These are phyloP conservation scores for Cruciata laevipes DNA, from an alignment of 257 asterid species.

Conservation along the genomic window DNA sequence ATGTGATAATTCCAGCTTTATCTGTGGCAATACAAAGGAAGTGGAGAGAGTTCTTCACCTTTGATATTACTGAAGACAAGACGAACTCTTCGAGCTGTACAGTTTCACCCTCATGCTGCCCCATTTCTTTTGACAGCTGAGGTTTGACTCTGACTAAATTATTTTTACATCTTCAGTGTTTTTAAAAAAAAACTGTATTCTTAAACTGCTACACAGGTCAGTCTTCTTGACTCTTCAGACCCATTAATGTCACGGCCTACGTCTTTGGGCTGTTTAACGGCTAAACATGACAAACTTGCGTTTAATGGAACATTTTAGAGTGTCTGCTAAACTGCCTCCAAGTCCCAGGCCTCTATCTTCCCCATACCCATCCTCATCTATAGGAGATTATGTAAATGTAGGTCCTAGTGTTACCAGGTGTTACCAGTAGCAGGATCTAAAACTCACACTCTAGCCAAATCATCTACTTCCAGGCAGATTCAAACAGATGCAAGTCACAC, in stretches of 20 bases:
- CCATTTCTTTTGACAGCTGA: conserved; percentile 97
- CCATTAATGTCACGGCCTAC: conserved; percentile 88
- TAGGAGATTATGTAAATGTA: background rate
- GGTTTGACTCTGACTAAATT: conserved; percentile 36
- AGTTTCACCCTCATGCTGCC: conserved; percentile 91
- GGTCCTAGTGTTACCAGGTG: background rate
- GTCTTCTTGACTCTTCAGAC: conserved; percentile 82
- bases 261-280: conserved; percentile 64
- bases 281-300: conserved; percentile 68
- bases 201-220: conserved; percentile 27
- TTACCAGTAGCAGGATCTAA: background rate
- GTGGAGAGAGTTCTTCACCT: conserved; percentile 75
- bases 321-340: conserved; percentile 56
- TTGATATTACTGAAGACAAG: conserved; percentile 71
- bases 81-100: conserved; percentile 95
- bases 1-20: conserved; percentile 47
- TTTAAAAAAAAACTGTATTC: background rate
- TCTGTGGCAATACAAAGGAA: conserved; percentile 77
- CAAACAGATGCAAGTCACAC: conserved; percentile 31
- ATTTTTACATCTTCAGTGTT: conserved; percentile 9
- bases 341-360: conserved; percentile 54
- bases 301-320: conserved; percentile 40
- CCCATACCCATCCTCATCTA: conserved; percentile 6
- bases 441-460: background rate
- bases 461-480: conserved; percentile 19